phyloP scores from a whole-genome alignment of 805 yeast genomes.

The Candida pseudofarinosa region DNA sequence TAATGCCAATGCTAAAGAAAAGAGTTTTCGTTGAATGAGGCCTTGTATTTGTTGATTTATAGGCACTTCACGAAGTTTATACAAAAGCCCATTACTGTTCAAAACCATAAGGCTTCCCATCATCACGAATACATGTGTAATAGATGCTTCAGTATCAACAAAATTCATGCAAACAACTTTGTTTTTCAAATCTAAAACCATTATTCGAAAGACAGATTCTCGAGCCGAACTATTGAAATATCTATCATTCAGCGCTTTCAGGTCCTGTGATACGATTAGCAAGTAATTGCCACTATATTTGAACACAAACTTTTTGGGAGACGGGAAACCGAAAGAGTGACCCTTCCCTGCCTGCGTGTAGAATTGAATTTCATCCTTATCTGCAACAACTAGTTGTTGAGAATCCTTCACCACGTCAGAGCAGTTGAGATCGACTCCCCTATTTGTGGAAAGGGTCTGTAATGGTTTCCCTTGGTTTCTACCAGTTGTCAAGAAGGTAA shows the following conservation, averaged over 20 bases:
- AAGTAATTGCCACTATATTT: constrained; percentile 50
- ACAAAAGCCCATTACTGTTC: constrained; percentile 72
- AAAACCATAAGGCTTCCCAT: constrained; percentile 59
- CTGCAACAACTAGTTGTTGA: constrained; percentile 59
- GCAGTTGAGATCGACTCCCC: constrained; percentile 51
- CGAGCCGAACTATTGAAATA: constrained; percentile 4
- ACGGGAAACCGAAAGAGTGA: constrained; percentile 51
- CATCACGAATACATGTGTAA: constrained; percentile 53
- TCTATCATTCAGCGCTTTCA: constrained; percentile 10
- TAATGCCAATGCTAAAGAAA: constrained; percentile 65
- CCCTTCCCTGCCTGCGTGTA: constrained; percentile 56
- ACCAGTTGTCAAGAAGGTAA: constrained; percentile 74
- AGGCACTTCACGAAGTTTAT: constrained; percentile 62
- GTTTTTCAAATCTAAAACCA: constrained; percentile 66
- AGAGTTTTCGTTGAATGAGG: constrained; percentile 66
- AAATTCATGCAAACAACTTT: constrained; percentile 68
- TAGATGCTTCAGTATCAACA: constrained; percentile 57
- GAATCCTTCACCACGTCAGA: constrained; percentile 37
- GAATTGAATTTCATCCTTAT: constrained; percentile 58
- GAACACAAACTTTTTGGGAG: constrained; percentile 50
- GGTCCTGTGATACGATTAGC: constrained; percentile 51
- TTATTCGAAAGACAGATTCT: constrained; percentile 45
- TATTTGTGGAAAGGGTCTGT: constrained; percentile 39
- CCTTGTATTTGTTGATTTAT: constrained; percentile 65
- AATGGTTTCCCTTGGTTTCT: constrained; percentile 65